Base-by-base conservation (phyloP, 2,329 filamentous ascomycete species). In the Hypoxylon sp. region DNA sequence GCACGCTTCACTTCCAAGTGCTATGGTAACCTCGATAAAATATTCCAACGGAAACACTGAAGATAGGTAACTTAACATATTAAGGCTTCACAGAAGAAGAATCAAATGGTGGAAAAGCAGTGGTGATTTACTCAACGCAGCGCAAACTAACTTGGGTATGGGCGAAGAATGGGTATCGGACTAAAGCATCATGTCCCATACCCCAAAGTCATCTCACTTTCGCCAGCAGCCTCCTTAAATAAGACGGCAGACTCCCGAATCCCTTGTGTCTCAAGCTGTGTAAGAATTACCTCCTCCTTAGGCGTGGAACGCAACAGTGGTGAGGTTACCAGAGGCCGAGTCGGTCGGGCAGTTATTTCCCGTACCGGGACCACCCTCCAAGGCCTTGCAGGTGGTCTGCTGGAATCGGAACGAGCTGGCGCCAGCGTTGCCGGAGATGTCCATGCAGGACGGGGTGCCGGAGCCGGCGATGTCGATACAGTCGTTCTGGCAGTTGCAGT, bases 401-500 rank as follows among this genome's bases (percentile, higher is more conserved):
- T 68, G 65, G 34, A 68, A 65, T 28, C 65, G 62, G 51, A 59
- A 68, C 2, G 62, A 65, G 22, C 41, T 34, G 1, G 65, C 32
- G n/a, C 26, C 4, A 2, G 53, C 49, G 15, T 41, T 52, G 5
- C 34, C 19, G 15, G 65, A 56, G 39, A 68, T 55, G 32, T 68
- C 56, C 6, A 68, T 44, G 43, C 65, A 68, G 19, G 15, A 22
- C 19, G 65, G 62, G 0, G 39, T 19, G 10, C 59, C 52, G 8
- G 46, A 37, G 8, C 62, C 58, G 8, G 49, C 41, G 44, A 68
- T 58, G 6, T 28, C 46, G 5, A 59, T 65, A 53, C 65, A 68
- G 47, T 65, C 62, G 49, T 56, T 48, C 50, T 68, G 65, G 37
- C 65, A 68, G 32, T 54, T 41, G 59, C 65, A 68, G 15, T 20